Percentiles rank a stretch among this genome's conserved stretches.
These are phyloP conservation scores for Bipolaris oryzae DNA, from an alignment of 2,329 filamentous ascomycete species.

Conservation along the genomic window DNA sequence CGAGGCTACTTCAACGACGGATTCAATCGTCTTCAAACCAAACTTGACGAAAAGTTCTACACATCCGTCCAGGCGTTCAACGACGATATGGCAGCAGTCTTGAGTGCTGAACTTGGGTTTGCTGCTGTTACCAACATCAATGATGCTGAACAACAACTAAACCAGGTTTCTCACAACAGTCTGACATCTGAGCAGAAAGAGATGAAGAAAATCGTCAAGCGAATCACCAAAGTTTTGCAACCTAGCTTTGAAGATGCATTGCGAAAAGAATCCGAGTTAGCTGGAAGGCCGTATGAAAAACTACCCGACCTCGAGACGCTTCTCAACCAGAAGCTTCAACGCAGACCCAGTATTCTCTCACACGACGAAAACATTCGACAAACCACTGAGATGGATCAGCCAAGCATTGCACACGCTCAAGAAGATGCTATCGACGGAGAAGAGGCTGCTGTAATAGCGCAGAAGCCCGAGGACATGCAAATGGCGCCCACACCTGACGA, in stretches of 20 bases:
- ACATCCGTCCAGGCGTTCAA: slow-evolving; percentile 67
- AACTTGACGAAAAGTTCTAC: slow-evolving; percentile 63
- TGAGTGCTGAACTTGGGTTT: slow-evolving; percentile 61
- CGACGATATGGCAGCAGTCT: slow-evolving; percentile 61
- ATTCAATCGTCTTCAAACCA: slow-evolving; percentile 59
- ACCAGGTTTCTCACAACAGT: slow-evolving; percentile 49
- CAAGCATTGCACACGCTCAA: slow-evolving; percentile 15
- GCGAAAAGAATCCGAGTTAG: slow-evolving; percentile 81
- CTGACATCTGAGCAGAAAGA: slow-evolving; percentile 73
- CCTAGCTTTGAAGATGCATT: slow-evolving; percentile 76
- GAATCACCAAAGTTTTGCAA: slow-evolving; percentile 84
- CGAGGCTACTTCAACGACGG: slow-evolving; percentile 62
- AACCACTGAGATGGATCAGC: slow-evolving; percentile 27
- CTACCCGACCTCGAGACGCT: slow-evolving; percentile 76
- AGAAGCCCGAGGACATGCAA: slow-evolving; percentile 32
- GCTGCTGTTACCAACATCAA: slow-evolving; percentile 50
- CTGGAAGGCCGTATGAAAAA: slow-evolving; percentile 71
- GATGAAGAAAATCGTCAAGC: slow-evolving; percentile 82
- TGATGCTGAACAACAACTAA: slow-evolving; percentile 52
- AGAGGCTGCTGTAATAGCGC: slow-evolving; percentile 15
- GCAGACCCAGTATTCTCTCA: slow-evolving; percentile 53
- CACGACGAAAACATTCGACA: slow-evolving; percentile 30
- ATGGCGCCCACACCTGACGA: slow-evolving; percentile 47
- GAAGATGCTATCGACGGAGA: slow-evolving; percentile 22
- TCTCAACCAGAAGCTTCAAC: slow-evolving; percentile 67